Conservation (phyloP, 495 filamentous ascomycete genomes). For the Penicillium atrosanguineum region DNA sequence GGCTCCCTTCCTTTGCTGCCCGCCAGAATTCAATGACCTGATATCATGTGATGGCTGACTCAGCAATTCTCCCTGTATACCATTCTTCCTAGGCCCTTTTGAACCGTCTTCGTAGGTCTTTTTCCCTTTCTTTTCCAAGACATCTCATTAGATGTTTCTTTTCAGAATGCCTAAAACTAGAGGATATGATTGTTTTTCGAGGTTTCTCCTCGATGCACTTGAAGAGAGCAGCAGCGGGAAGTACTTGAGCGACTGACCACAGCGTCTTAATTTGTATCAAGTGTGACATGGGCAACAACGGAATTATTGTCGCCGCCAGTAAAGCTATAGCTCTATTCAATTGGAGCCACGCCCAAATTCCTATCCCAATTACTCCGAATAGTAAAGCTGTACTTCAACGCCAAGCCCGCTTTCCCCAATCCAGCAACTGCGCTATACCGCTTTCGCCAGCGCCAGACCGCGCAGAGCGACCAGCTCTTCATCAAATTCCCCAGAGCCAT, state of each 20-base stretch:
- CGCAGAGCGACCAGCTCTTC: constrained; percentile 1
- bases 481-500: constrained; percentile 2
- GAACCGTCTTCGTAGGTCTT: not conserved
- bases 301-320: not conserved
- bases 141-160: no score
- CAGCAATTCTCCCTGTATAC: constrained; percentile 6
- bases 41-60: constrained; percentile 45
- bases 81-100: no score
- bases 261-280: no score
- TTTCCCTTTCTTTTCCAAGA: no score
- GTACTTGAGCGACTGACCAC: no score
- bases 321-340: not conserved
- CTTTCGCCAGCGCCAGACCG: constrained; percentile 12
- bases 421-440: constrained; percentile 13
- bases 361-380: not conserved
- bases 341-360: not conserved
- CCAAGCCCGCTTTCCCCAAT: constrained; percentile 4
- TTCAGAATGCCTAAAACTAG: no score
- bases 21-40: constrained; percentile 30
- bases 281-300: not conserved
- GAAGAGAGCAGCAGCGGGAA: no score
- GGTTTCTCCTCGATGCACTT: no score
- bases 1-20: constrained; percentile 34
- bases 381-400: not conserved
- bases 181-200: no score